Evolutionary conservation across 305 asterid species (phyloP), one percentile per base, ranked within the genome.

Genomic region (Fraxinus ornus): DNA sequence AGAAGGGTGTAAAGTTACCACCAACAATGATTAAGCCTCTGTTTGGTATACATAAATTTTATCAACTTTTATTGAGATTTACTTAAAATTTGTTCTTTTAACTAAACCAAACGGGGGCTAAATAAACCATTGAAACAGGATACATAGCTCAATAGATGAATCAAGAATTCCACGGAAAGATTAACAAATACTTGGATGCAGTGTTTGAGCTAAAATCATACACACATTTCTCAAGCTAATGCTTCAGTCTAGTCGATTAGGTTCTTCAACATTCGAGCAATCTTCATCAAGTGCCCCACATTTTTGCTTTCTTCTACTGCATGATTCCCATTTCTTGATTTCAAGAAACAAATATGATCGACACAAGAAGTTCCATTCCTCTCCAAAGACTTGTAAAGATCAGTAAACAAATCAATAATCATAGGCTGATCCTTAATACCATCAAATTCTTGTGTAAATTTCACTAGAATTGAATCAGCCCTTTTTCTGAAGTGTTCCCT

Each of bases 401-500:
- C 76, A 22, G 52, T 80, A 33, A 84, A 89, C 86, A 84, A 80
- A 3, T 79, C 26, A 5, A 64, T 9, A 85, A 85, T 80, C 33
- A 2, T 22, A 62, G 15, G 32, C 71, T 62, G 71, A 22, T 62
- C 5, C 39, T 71, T 78, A 17, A 81, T 55, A 7, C 30, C 79
- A 30, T 80, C 81, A 82, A 49, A 17, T 19, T 75, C 70, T 21
- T 80, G 83, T 78, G 70, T 78, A 73, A 85, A 87, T 52, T 60
- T 80, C 39, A 76, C 57, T 73, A 89, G 68, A 81, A 89, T 30
- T 5, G 76, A 60, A 80, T 89, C 88, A 76, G 89, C 87, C 75
- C 83, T 84, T 78, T 64, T 85, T 85, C 89, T 74, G n/a, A 87
- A 89, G 78, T 87, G 80, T 24, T 89, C 92, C 10, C 1, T 66